phyloP scores from a whole-genome alignment of 2,329 filamentous ascomycete species.

The Simplicillium aogashimaense region DNA sequence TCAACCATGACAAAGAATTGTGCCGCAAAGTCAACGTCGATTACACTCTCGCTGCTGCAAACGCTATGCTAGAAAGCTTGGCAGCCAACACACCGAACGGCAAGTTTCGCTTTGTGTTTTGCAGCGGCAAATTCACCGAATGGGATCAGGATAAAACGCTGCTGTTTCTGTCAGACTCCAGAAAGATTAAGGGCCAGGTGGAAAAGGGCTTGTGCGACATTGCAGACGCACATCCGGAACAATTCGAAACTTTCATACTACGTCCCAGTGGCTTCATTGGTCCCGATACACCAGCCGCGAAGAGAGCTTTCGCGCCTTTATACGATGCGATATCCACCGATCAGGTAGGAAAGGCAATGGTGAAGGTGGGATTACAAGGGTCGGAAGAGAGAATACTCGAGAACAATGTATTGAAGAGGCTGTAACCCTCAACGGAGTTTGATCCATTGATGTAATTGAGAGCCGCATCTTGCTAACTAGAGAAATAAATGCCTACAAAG shows the following conservation, averaged over 20 bases:
- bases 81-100: slow-evolving; percentile 17
- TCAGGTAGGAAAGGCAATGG: slow-evolving; percentile 24
- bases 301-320: slow-evolving; percentile 17
- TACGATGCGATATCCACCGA: slow-evolving; percentile 21
- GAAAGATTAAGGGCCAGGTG: slow-evolving; percentile 26
- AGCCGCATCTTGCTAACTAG: too few relatives aligned
- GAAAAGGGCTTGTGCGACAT: slow-evolving; percentile 28
- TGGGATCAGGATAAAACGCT: slow-evolving; percentile 23
- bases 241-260: slow-evolving; percentile 24
- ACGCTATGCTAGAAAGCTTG: slow-evolving; percentile 34
- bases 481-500: too few relatives aligned
- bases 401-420: slow-evolving; percentile 13
- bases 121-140: slow-evolving; percentile 25
- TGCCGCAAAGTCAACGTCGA: slow-evolving; percentile 44
- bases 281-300: slow-evolving; percentile 13
- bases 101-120: slow-evolving; percentile 32
- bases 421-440: neutral
- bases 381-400: slow-evolving; percentile 23
- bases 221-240: slow-evolving; percentile 19
- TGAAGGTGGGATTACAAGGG: slow-evolving; percentile 25
- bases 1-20: slow-evolving; percentile 33
- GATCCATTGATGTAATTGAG: too few relatives aligned
- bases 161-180: slow-evolving; percentile 23
- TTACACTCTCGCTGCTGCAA: slow-evolving; percentile 50
- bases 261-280: slow-evolving; percentile 23